Evolutionary conservation across 2,329 filamentous ascomycete genomes (phyloP), one percentile per base, ranked within the genome.

Genomic region (Zasmidium cellare): DNA sequence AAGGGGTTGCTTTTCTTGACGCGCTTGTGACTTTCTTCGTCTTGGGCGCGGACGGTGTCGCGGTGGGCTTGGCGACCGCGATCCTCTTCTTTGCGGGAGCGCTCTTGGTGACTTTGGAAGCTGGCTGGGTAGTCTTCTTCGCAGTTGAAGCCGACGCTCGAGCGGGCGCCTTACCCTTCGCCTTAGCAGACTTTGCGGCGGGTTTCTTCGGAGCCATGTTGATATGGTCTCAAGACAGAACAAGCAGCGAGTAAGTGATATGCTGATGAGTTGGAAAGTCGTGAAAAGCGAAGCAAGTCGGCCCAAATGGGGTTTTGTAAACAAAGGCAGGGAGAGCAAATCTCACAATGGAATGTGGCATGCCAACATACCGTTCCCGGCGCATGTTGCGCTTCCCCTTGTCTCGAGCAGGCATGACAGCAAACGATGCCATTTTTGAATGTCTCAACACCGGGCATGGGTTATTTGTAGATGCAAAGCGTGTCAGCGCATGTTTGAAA

Each of bases 281-380:
- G 25, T 28, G 25, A 28, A 28, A 11, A 28, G 25, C 11, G 25
- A n/a, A n/a, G n/a, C n/a, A n/a, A n/a, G n/a, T n/a, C n/a, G 25
- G 11, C 25, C 6, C 25, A 28, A 28, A 28, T 9, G 7, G 48
- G 14, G 25, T 35, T 53, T 44, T 53, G 51, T 53, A 53, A 53
- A 53, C 51, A 53, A 53, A 53, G 51, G 38, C 41, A 46, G 25
- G 44, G 38, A 31, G 22, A 46, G 25, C 25, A 31, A 53, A 53
- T 53, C n/a, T 53, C 51, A 44, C 41, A 25, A n/a, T 53, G 51
- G 51, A 53, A 53, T 53, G 51, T 53, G 51, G 38, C 47, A 50
- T 24, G 23, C 47, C 46, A 28, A 23, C 51, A 23, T 53, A 28
- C 51, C 51, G 35, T 46, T 22, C 38, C 9, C 23, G 23, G 16